Evolutionary conservation across 192 early-diverging fungal species (phyloP).

Genomic region (Coemansia sp.): DNA sequence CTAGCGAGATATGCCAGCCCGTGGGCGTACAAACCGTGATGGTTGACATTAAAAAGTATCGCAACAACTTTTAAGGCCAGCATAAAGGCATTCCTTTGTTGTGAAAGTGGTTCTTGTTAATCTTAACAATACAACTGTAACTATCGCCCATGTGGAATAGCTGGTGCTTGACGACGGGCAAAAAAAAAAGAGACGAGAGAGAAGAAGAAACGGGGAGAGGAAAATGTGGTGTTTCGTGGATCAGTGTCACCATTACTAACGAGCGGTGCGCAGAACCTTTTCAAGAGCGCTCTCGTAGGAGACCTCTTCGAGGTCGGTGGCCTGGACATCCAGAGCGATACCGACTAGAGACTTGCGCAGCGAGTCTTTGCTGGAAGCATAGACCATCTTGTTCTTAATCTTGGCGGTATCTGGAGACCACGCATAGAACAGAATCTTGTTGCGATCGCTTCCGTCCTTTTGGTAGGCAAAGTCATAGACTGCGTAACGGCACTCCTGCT

Average conservation of each 20-base stretch:
- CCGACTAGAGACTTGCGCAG: constrained; percentile 74
- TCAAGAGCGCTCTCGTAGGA: constrained; percentile 69
- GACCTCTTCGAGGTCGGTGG: constrained; percentile 79
- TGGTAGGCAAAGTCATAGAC: constrained; percentile 87
- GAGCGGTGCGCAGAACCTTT: constrained; percentile 48
- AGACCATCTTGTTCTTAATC: constrained; percentile 87
- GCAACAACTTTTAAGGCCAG: constrained; percentile 43
- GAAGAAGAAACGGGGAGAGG: constrained; percentile 11
- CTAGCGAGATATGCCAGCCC: constrained; percentile 57
- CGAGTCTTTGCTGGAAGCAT: constrained; percentile 81
- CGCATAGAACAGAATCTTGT: constrained; percentile 82
- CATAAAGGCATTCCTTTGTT: background rate
- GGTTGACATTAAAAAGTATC: constrained; percentile 95
- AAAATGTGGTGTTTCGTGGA: background rate
- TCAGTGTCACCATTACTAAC: constrained; percentile 22
- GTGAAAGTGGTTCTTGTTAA: background rate
- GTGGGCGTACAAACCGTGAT: constrained; percentile 91
- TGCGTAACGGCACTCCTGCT: constrained; percentile 75
- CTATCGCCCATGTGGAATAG: background rate
- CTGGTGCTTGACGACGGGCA: constrained; percentile 11
- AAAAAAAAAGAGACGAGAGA: constrained; percentile 12
- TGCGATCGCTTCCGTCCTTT: constrained; percentile 62
- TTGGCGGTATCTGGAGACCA: constrained; percentile 85
- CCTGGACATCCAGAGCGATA: constrained; percentile 76
- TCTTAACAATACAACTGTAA: constrained; percentile 7